A percentile compares a stretch with the other conserved stretches of the same genome.
These are phyloP conservation scores for Pseudonitzschia pungens DNA, from an alignment of 108 stramenopile genomes.

Conservation along the genomic window DNA sequence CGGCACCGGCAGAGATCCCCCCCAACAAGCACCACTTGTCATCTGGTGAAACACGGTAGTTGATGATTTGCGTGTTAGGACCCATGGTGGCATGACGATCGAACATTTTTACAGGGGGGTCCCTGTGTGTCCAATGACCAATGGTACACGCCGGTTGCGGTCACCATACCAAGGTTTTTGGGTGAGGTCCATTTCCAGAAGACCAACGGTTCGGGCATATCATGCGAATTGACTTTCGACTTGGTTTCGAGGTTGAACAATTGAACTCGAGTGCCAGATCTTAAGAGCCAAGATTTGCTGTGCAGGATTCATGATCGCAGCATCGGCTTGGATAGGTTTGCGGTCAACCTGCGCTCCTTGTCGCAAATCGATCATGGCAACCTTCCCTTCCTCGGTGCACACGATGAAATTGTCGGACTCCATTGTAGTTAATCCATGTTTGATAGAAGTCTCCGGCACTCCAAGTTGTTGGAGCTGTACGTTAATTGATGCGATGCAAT, in stretches of 20 bases:
- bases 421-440: slow-evolving; percentile 92
- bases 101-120: slow-evolving; percentile 90
- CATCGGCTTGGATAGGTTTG: slow-evolving; percentile 96
- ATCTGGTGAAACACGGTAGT: slow-evolving; percentile 95
- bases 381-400: slow-evolving; percentile 83
- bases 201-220: slow-evolving; percentile 86
- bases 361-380: slow-evolving; percentile 92
- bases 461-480: slow-evolving; percentile 87
- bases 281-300: slow-evolving; percentile 89
- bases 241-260: slow-evolving; percentile 97
- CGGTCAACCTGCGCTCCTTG: slow-evolving; percentile 90
- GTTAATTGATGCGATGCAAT: neutral
- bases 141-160: slow-evolving; percentile 92
- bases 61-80: slow-evolving; percentile 93
- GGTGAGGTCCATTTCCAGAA: slow-evolving; percentile 97
- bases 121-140: slow-evolving; percentile 82
- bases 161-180: slow-evolving; percentile 92
- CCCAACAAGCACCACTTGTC: slow-evolving; percentile 97
- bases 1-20: slow-evolving; percentile 88
- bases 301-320: slow-evolving; percentile 97
- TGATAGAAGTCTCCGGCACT: slow-evolving; percentile 87
- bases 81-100: slow-evolving; percentile 92
- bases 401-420: slow-evolving; percentile 93
- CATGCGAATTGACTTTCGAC: slow-evolving; percentile 91
- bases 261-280: slow-evolving; percentile 82